A percentile compares a stretch with the other conserved stretches of the same genome.
These are phyloP conservation scores for Aphanomyces astaci DNA, from an alignment of 352 stramenopile species.

Conservation along the genomic window DNA sequence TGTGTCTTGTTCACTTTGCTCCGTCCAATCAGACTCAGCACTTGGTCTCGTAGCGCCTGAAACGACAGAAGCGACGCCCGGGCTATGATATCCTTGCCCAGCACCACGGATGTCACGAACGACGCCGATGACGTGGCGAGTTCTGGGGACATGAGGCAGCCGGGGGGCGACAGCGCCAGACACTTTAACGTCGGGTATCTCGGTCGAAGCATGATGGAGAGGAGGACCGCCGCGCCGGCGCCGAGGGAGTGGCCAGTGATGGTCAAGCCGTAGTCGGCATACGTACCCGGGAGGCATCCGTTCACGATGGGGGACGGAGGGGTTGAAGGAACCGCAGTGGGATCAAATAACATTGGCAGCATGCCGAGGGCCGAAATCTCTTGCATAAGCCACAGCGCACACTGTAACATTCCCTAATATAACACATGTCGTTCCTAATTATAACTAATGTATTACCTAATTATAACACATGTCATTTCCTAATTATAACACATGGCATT, in stretches of 20 bases:
- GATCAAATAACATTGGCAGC: conserved; percentile 81
- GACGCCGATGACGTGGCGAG: conserved; percentile 47
- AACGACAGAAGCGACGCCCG: conserved; percentile 66
- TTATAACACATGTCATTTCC: too few species aligned
- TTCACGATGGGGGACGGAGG: conserved; percentile 41
- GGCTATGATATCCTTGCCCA: conserved; percentile 79
- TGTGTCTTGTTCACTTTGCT: conserved; percentile 80
- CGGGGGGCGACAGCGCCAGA: conserved; percentile 71
- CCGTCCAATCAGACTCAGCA: conserved; percentile 73
- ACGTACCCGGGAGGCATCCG: conserved; percentile 46
- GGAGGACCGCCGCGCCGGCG: conserved; percentile 56
- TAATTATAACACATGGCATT: too few species aligned
- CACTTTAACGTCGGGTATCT: conserved; percentile 75
- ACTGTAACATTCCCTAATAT: conserved; percentile 66
- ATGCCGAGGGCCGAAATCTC: conserved; percentile 63
- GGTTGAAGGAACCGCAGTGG: conserved; percentile 16
- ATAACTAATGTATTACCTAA: too few species aligned
- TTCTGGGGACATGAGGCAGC: conserved; percentile 64
- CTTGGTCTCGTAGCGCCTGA: conserved; percentile 67
- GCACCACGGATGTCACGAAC: conserved; percentile 71
- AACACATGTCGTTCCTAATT: too few species aligned
- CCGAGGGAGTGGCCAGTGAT: conserved; percentile 79
- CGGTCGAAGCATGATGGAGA: conserved; percentile 67
- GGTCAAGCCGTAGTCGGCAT: conserved; percentile 61
- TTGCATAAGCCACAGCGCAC: conserved; percentile 48